A percentile compares a stretch with the other conserved stretches of the same genome.
phyloP scores from a whole-genome alignment of 345 rosid species.

The Brassica napus region Da-Ae NC_063445.1:12275001-12275500 shows the following conservation, averaged over 20 bases:
- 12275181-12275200: not conserved
- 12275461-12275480: slow-evolving; percentile 69
- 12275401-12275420: slow-evolving; percentile 60
- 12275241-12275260: slow-evolving; percentile 45
- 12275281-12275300: slow-evolving; percentile 61
- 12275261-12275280: slow-evolving; percentile 61
- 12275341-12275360: slow-evolving; percentile 65
- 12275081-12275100: slow-evolving; percentile 18
- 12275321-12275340: slow-evolving; percentile 76
- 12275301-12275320: slow-evolving; percentile 19
- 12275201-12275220: slow-evolving; percentile 9
- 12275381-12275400: slow-evolving; percentile 69
- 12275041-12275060: slow-evolving; percentile 9
- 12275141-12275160: not conserved
- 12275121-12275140: not conserved
- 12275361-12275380: slow-evolving; percentile 73
- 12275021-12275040: not conserved
- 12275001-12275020: not conserved
- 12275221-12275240: not conserved
- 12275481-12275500: slow-evolving; percentile 80
- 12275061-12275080: slow-evolving; percentile 23
- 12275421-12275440: slow-evolving; percentile 46
- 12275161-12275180: not conserved
- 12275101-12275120: not conserved
- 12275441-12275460: slow-evolving; percentile 56